Conservation (phyloP, 805 yeast species). For the Sungouiella blattae region DNA sequence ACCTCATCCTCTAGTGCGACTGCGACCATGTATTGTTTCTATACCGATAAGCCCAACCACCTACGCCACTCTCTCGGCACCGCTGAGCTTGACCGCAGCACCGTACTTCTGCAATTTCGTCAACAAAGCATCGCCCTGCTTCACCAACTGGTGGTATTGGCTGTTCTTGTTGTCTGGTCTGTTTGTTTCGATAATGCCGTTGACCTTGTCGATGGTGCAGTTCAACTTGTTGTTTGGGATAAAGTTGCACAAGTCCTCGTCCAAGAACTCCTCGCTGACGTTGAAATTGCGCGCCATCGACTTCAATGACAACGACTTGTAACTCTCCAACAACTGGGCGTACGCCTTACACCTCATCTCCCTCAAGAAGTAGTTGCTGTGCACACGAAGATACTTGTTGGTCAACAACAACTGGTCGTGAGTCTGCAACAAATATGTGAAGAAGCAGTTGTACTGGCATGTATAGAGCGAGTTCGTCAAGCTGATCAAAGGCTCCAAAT, state of each 20-base stretch:
- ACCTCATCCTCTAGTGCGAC: no score
- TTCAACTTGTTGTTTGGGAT: slow-evolving; percentile 91
- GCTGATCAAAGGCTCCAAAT: slow-evolving; percentile 75
- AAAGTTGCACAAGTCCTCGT: slow-evolving; percentile 80
- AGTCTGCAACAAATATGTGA: slow-evolving; percentile 72
- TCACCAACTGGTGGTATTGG: slow-evolving; percentile 83
- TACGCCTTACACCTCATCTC: slow-evolving; percentile 95
- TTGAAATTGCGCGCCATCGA: slow-evolving; percentile 95
- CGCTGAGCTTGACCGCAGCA: slow-evolving; percentile 93
- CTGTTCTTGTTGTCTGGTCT: slow-evolving; percentile 95
- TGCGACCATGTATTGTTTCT: no score
- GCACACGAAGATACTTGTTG: slow-evolving; percentile 64
- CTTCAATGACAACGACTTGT: slow-evolving; percentile 81
- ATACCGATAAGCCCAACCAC: not conserved
- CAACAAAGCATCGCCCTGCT: slow-evolving; percentile 87
- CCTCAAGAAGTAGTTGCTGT: slow-evolving; percentile 79
- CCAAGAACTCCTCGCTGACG: slow-evolving; percentile 83
- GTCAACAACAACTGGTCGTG: slow-evolving; percentile 67
- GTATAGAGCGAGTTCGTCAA: slow-evolving; percentile 84
- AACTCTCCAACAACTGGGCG: slow-evolving; percentile 89
- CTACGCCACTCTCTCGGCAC: slow-evolving; percentile 64
- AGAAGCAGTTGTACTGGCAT: slow-evolving; percentile 79
- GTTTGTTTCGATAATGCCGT: slow-evolving; percentile 92
- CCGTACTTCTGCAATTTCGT: slow-evolving; percentile 96
- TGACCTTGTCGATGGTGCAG: slow-evolving; percentile 93